These are phyloP conservation scores for Fusarium fujikuroi DNA, from an alignment of 2,329 filamentous ascomycete genomes.

Conservation along the genomic window DNA sequence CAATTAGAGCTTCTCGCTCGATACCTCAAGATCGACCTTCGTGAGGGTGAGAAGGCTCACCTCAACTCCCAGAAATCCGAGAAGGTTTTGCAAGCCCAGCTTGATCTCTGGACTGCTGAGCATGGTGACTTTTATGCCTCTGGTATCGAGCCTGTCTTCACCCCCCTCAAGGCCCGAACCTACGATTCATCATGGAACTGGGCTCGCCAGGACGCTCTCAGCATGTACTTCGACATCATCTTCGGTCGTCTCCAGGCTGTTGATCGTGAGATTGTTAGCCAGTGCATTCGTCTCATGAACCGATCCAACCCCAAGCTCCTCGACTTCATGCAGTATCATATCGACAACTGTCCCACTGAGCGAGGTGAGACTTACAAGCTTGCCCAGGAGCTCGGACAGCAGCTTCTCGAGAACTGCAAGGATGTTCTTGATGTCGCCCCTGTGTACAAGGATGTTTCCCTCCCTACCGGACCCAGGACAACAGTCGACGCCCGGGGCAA, in stretches of 20 bases:
- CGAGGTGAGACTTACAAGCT: slow-evolving; percentile 97
- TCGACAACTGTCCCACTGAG: slow-evolving; percentile 97
- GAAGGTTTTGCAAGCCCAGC: slow-evolving; percentile 87
- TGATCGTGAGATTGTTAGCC: slow-evolving; percentile 97
- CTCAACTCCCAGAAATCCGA: slow-evolving; percentile 86
- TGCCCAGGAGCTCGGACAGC: slow-evolving; percentile 92
- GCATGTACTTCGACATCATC: slow-evolving; percentile 99
- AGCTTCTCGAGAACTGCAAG: slow-evolving; percentile 97
- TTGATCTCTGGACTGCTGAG: slow-evolving; percentile 94
- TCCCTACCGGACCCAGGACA: slow-evolving; percentile 92
- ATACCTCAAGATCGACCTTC: slow-evolving; percentile 96
- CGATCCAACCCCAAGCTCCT: slow-evolving; percentile 94
- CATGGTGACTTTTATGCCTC: slow-evolving; percentile 96
- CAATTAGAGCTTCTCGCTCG: slow-evolving; percentile 94
- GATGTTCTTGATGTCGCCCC: slow-evolving; percentile 86
- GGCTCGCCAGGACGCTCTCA: slow-evolving; percentile 95
- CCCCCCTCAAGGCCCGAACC: slow-evolving; percentile 89
- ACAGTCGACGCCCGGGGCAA: slow-evolving; percentile 93
- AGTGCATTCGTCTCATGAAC: slow-evolving; percentile 99
- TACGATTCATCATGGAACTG: slow-evolving; percentile 99
- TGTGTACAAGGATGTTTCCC: slow-evolving; percentile 93
- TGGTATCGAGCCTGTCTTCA: slow-evolving; percentile 95
- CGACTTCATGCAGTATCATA: slow-evolving; percentile 99
- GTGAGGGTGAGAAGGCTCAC: slow-evolving; percentile 94
- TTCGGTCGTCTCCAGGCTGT: slow-evolving; percentile 93